Base-by-base conservation (phyloP, 2,329 filamentous ascomycete genomes). In the Emydomyces testavorans region DNA sequence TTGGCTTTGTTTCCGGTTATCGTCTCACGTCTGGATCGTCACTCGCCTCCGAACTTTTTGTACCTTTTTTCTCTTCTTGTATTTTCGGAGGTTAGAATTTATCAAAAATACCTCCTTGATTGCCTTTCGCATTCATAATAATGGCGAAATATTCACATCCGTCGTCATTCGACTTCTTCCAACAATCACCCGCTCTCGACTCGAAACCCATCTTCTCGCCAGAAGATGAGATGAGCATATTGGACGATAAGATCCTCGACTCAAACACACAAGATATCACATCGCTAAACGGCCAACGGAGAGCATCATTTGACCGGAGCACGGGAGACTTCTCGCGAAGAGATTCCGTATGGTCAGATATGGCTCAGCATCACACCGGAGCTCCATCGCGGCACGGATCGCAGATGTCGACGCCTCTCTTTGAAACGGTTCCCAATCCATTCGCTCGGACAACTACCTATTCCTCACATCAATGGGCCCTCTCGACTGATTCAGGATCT, bases 401-500 rank as follows among this genome's bases (percentile, higher is more conserved):
- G 46, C 65, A 69, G 53, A 56, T 70, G 29, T 59, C 58, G 15
- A 71, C 74, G 50, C 62, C 72, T 50, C 68, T 75, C 62, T 68
- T 74, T 57, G 67, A 69, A 37, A 59, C 73, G 54, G 65, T 67
- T 29, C 21, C 44, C 71, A 52, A 71, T 72, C 55, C 64, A 66
- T 53, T 60, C 60, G 52, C 53, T 58, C 65, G 46, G 31, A 39
- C 50, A 69, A 50, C 71, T 72, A 53, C 64, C 67, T 52, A 60
- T 59, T 50, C 51, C 59, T 29, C 47, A 45, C 62, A 68, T 44
- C 61, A 71, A 52, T 89, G 84, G 83, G 71, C 79, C 42, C 74
- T 81, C 62, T 75, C 79, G 56, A 75, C 74, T 43, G 72, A 71
- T 57, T 84, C 83, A 21, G 83, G 79, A 45, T 78, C 85, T 53